These are phyloP conservation scores for Gossypium raimondii DNA, from an alignment of 345 rosid genomes.

Conservation along the genomic window DNA sequence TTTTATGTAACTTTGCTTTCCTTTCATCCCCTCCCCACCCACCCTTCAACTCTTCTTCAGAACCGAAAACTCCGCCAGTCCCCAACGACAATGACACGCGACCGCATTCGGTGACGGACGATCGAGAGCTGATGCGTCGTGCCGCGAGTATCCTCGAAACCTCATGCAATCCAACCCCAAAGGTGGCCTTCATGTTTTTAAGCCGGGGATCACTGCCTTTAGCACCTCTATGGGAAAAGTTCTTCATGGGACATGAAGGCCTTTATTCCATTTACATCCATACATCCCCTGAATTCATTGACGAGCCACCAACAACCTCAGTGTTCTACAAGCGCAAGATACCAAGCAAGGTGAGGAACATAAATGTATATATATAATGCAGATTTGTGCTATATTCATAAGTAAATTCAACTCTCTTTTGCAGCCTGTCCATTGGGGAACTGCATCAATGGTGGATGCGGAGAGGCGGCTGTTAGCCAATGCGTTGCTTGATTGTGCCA, in stretches of 20 bases:
- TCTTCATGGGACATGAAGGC: conserved; percentile 42
- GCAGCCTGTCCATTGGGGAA: conserved; percentile 35
- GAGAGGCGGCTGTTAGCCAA: conserved; percentile 34
- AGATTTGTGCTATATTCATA: neutral
- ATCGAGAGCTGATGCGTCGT: conserved; percentile 26
- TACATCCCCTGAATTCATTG: conserved; percentile 31
- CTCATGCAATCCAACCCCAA: conserved; percentile 25
- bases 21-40: neutral
- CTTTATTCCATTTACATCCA: conserved; percentile 47
- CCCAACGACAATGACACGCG: neutral
- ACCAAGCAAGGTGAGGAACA: conserved; percentile 32
- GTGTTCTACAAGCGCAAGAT: conserved; percentile 29
- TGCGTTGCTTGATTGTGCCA: conserved; percentile 28
- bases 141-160: conserved; percentile 17
- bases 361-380: neutral
- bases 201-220: conserved; percentile 36
- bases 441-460: conserved; percentile 31
- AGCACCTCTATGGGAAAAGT: conserved; percentile 50
- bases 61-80: neutral
- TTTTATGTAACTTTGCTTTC: conserved; percentile 14
- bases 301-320: neutral
- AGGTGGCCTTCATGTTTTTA: conserved; percentile 53
- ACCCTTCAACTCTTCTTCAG: neutral
- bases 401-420: neutral
- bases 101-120: conserved; percentile 37